Evolutionary conservation across 1,284 basidiomycete species (phyloP), one percentile per base, ranked within the genome.

Genomic region (Cystobasidium slooffiae): DNA sequence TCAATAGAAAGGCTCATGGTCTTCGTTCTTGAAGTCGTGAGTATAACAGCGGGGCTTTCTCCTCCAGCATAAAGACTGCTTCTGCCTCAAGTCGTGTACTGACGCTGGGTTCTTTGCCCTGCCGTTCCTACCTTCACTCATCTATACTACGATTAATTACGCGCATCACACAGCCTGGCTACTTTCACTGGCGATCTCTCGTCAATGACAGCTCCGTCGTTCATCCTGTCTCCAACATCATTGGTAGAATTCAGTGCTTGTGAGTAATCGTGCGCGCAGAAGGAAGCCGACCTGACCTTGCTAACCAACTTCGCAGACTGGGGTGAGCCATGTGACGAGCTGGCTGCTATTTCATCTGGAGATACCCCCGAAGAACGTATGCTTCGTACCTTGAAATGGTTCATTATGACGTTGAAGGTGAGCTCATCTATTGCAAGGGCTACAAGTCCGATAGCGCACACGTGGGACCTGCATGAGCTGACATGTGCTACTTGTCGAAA

Each of bases 251-350:
- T 72, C 59, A 46, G 49, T 39, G 59, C 62, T 95, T 93, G 82
- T 93, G 93, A 18, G 75, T 61, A 31, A 18, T 43, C n/a, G 4
- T 4, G 9, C n/a, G 20, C 31, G 4, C 61, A 43, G 41, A 41
- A 51, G 52, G 6, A n/a, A 31, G 41, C n/a, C 20, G 1, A 14
- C 39, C 18, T 16, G 58, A n/a, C 22, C 3, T 43, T 47, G 8
- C 22, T 31, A 7, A 16, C 47, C 31, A 2, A 8, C 96, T 93
- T 93, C 10, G 68, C 61, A 22, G 96, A 96, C 83, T 96, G 94
- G 94, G 91, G 91, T 80, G 93, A 96, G 82, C 90, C 91, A 68
- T 92, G 92, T 47, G 88, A 89, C 74, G 84, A 92, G 59, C 94
- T 95, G 80, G 88, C 92, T 7, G 87, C 87, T 39, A 96, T 97